A percentile compares a stretch with the other conserved stretches of the same genome.
phyloP scores from a whole-genome alignment of 139 green algal species.

The Protoeuglena noctilucae region DNA sequence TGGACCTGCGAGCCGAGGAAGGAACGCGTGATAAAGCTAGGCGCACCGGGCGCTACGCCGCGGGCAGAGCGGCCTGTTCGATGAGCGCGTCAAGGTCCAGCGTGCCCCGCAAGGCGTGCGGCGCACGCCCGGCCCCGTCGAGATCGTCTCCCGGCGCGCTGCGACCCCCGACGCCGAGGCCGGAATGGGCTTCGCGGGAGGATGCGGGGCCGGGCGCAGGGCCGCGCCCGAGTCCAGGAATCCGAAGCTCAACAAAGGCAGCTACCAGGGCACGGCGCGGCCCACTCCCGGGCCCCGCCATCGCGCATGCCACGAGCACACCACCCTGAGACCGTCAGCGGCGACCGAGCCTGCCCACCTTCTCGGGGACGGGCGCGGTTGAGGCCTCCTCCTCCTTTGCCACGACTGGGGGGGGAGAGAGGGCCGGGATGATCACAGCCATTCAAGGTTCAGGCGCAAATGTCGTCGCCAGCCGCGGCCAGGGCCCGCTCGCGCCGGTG shows the following conservation, averaged over 20 bases:
- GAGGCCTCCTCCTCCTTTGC: constrained; percentile 22
- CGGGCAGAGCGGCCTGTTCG: neutral
- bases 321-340: too few species aligned
- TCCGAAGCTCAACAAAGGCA: neutral
- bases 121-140: neutral
- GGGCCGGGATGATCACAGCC: too few species aligned
- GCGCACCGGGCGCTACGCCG: neutral
- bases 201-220: neutral
- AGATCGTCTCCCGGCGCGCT: neutral
- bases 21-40: constrained; percentile 6
- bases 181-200: neutral
- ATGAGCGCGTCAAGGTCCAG: constrained; percentile 2
- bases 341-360: constrained; percentile 1
- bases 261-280: neutral
- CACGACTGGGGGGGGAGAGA: too few species aligned
- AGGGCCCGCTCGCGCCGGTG: too few species aligned
- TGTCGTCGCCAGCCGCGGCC: too few species aligned
- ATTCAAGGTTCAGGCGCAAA: too few species aligned
- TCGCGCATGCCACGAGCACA: neutral
- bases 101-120: constrained; percentile 3
- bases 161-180: neutral
- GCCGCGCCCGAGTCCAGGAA: neutral
- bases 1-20: constrained; percentile 18
- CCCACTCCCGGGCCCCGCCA: too few species aligned
- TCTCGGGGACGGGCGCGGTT: constrained; percentile 29